These are phyloP conservation scores for Globisporangium perplexum DNA, from an alignment of 352 stramenopile genomes.

Conservation along the genomic window DNA sequence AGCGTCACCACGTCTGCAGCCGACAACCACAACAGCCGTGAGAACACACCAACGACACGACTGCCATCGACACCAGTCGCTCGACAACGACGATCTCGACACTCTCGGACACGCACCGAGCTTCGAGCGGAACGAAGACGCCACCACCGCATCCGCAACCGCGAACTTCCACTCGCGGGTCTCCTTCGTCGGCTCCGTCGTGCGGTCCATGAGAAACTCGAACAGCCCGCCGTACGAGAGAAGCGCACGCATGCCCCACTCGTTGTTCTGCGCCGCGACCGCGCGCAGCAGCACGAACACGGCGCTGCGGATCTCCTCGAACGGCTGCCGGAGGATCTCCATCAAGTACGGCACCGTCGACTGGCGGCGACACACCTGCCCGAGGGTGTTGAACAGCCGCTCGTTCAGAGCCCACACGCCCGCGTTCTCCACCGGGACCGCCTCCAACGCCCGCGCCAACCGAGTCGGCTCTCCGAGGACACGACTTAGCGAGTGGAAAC, in stretches of 20 bases:
- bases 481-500: constrained; percentile 55
- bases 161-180: constrained; percentile 88
- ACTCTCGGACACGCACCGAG: constrained; percentile 31
- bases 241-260: constrained; percentile 63
- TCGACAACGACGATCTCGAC: neutral
- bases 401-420: constrained; percentile 62
- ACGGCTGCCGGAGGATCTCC: constrained; percentile 74
- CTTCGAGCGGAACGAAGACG: constrained; percentile 53
- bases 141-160: constrained; percentile 68
- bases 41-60: neutral
- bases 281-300: constrained; percentile 76
- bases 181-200: constrained; percentile 77
- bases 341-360: constrained; percentile 66
- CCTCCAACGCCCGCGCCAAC: constrained; percentile 23
- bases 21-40: neutral
- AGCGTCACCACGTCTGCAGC: constrained; percentile 38
- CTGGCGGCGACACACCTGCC: constrained; percentile 40
- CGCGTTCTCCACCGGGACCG: constrained; percentile 48
- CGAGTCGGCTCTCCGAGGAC: constrained; percentile 49
- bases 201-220: constrained; percentile 78
- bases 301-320: constrained; percentile 72
- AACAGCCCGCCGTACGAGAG: constrained; percentile 78
- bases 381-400: constrained; percentile 58
- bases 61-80: no score
- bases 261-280: constrained; percentile 72